Evolutionary conservation across 352 stramenopile species (phyloP), one percentile per base, ranked within the genome.

Genomic region (Globisporangium solare): DNA sequence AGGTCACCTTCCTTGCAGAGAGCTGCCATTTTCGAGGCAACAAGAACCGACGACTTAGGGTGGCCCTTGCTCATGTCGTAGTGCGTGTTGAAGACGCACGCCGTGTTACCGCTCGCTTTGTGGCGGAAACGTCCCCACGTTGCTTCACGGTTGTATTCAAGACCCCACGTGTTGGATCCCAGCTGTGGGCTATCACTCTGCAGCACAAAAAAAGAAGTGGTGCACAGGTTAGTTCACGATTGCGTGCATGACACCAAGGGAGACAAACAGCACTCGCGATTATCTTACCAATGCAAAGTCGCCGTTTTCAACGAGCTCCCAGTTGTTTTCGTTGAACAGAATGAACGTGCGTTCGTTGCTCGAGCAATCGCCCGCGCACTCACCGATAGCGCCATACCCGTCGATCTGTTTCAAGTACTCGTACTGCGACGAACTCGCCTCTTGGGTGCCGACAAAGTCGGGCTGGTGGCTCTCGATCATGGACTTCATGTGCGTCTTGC

Each of bases 361-460:
- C 47, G 84, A 76, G 17, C 86, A 66, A 17, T 72, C 84, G 22
- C 76, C 76, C 1, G 74, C 73, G 51, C 59, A 73, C 56, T 75
- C 64, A 51, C 81, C 78, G 48, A 91, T 88, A 18, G 73, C 73
- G 15, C 63, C 51, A 66, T 89, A 91, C 3, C 56, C 81, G 32
- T 59, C 70, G 53, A 60, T 56, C 41, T 83, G 63, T 59, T 88
- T 73, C 31, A 92, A 61, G 49, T 77, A 86, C 21, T 52, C 51
- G 27, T 76, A 81, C 54, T 92, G 82, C 14, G 71, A 72, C 18
- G 83, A 72, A 31, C 75, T 80, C 22, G 82, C 89, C 56, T 92
- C 82, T 57, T 92, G 82, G 6, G 79, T 89, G 31, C 82, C 82
- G 3, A 92, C 64, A 60, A 92, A 89, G 56, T 92, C 82, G 17